phyloP scores from a whole-genome alignment of 768 basidiomycete genomes.

The Hemileccinum impolitum region DNA sequence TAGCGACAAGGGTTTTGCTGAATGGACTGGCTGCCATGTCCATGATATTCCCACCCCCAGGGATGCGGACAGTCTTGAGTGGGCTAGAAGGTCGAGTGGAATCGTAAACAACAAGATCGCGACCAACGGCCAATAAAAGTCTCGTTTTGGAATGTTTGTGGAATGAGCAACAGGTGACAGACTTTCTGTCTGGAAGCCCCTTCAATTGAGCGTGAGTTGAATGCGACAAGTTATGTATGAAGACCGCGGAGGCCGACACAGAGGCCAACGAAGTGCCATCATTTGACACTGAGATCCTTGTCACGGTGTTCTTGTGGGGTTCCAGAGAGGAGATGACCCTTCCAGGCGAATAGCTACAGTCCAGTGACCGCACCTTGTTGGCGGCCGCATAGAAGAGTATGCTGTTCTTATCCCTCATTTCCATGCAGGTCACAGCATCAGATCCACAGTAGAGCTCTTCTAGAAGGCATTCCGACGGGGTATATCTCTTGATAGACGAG shows the following conservation, averaged over 20 bases:
- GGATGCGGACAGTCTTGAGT: slow-evolving; percentile 47
- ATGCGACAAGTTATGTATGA: slow-evolving; percentile 58
- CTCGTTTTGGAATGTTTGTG: slow-evolving; percentile 61
- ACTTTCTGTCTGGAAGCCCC: slow-evolving; percentile 42
- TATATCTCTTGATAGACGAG: slow-evolving; percentile 51
- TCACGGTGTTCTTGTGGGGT: slow-evolving; percentile 49
- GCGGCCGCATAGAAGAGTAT: slow-evolving; percentile 48
- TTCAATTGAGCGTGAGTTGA: slow-evolving; percentile 54
- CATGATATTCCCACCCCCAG: slow-evolving; percentile 50
- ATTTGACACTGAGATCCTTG: slow-evolving; percentile 55
- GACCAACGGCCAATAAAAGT: slow-evolving; percentile 52
- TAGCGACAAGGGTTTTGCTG: slow-evolving; percentile 68
- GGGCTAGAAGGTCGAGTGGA: slow-evolving; percentile 55
- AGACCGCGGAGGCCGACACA: slow-evolving; percentile 47
- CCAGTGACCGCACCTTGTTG: slow-evolving; percentile 48
- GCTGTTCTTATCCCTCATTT: slow-evolving; percentile 32
- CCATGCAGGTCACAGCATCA: slow-evolving; percentile 28
- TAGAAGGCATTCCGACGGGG: slow-evolving; percentile 42
- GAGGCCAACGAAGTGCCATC: slow-evolving; percentile 57
- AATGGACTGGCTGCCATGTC: slow-evolving; percentile 67
- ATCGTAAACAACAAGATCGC: slow-evolving; percentile 60
- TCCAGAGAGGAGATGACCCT: slow-evolving; percentile 48
- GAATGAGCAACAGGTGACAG: slow-evolving; percentile 53
- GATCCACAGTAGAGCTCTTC: slow-evolving; percentile 40
- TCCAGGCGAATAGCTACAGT: slow-evolving; percentile 37